Percentiles rank a stretch among this genome's conserved stretches.
phyloP scores from a whole-genome alignment of 148 eudicot species.

The Rhododendron henanense region DNA sequence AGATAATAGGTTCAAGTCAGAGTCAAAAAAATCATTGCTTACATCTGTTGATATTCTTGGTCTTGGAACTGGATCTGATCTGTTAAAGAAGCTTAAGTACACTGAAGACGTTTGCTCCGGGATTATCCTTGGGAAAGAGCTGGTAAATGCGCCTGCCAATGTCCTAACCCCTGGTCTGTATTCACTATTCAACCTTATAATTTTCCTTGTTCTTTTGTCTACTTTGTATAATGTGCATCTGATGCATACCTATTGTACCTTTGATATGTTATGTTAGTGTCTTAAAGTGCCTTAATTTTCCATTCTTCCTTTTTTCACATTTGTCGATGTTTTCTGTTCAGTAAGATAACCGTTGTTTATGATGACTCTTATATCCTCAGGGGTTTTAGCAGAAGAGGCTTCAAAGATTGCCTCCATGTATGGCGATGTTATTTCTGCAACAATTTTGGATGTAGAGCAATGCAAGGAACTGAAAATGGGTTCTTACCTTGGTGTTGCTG shows the following conservation, averaged over 20 bases:
- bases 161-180: constrained; percentile 93
- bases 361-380: constrained; percentile 30
- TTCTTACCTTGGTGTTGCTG: constrained; percentile 94
- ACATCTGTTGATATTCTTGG: constrained; percentile 85
- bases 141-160: constrained; percentile 95
- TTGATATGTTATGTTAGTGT: background rate
- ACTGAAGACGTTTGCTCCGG: constrained; percentile 68
- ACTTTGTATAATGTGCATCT: background rate
- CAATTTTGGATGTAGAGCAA: constrained; percentile 65
- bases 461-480: constrained; percentile 96
- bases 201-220: background rate
- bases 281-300: background rate
- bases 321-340: background rate
- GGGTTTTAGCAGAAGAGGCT: constrained; percentile 87
- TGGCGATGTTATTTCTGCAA: constrained; percentile 79
- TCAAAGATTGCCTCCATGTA: constrained; percentile 70
- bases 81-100: constrained; percentile 76
- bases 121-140: constrained; percentile 79
- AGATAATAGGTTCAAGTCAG: constrained; percentile 86
- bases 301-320: background rate
- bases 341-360: background rate
- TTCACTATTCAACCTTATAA: constrained; percentile 16
- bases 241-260: background rate
- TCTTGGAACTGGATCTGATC: constrained; percentile 77
- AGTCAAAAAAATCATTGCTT: constrained; percentile 65